Conservation (phyloP, 331 rosid genomes). For the Stylosanthes scabra region DNA sequence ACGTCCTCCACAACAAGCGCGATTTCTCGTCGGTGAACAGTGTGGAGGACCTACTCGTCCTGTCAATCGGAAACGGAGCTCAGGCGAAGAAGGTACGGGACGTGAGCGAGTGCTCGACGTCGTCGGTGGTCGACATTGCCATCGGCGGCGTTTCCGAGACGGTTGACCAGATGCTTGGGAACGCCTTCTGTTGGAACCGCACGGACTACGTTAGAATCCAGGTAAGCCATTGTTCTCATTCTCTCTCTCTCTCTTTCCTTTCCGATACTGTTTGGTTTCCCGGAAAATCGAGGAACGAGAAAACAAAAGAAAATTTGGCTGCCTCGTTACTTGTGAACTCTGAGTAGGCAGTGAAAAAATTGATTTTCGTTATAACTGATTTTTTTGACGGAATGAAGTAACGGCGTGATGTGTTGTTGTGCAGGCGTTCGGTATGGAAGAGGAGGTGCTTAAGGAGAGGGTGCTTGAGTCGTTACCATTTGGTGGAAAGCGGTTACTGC, state of each 20-base stretch:
- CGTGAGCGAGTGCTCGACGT: constrained; percentile 59
- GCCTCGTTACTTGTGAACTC: constrained; percentile 19
- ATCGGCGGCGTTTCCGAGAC: constrained; percentile 92
- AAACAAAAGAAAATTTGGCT: neutral
- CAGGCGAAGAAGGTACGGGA: constrained; percentile 39
- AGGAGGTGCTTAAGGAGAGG: constrained; percentile 72
- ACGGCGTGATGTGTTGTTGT: constrained; percentile 18
- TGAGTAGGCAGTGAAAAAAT: neutral
- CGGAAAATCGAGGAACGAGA: constrained; percentile 30
- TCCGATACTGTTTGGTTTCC: constrained; percentile 42
- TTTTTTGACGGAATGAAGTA: constrained; percentile 12
- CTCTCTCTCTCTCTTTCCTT: neutral
- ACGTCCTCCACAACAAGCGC: constrained; percentile 91
- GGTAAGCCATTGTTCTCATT: constrained; percentile 44
- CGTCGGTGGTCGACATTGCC: constrained; percentile 80
- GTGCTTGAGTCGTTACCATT: constrained; percentile 87
- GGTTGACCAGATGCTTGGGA: constrained; percentile 92
- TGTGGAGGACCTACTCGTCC: constrained; percentile 78
- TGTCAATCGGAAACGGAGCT: constrained; percentile 83
- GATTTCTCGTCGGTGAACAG: constrained; percentile 85
- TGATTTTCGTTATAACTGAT: neutral
- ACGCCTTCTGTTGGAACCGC: constrained; percentile 97
- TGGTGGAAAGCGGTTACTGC: constrained; percentile 94
- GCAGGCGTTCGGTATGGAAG: constrained; percentile 75
- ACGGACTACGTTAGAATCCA: constrained; percentile 91